Conservation (phyloP, 1,139 yeast genomes). For the Hyphopichia pseudoburtonii region DNA sequence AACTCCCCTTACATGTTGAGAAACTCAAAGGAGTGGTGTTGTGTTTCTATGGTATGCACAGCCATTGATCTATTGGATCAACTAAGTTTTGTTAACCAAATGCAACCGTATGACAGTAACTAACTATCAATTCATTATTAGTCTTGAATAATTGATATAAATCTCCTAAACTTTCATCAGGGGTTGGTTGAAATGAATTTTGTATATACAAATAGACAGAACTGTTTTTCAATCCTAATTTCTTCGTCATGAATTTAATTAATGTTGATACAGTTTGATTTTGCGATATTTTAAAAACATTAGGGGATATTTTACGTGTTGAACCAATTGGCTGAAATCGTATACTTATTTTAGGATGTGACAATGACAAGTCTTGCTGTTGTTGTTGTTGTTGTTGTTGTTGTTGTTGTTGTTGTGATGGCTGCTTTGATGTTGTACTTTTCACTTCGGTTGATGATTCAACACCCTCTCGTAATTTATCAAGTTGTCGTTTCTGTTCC, state of each 20-base stretch:
- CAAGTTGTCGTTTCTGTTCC: conserved; percentile 13
- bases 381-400: background rate
- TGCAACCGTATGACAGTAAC: conserved; percentile 57
- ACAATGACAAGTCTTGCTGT: background rate
- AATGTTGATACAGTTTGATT: conserved; percentile 49
- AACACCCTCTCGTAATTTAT: conserved; percentile 4
- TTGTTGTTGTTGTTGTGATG: background rate
- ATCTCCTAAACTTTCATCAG: conserved; percentile 55
- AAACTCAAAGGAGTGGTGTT: too few relatives aligned
- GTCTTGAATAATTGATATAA: conserved; percentile 44
- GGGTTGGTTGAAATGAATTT: conserved; percentile 61
- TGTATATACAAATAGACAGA: conserved; percentile 46
- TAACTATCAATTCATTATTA: conserved; percentile 51
- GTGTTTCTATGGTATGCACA: too few relatives aligned
- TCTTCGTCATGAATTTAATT: conserved; percentile 43
- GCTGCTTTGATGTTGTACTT: too few relatives aligned
- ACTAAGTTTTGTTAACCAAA: conserved; percentile 59
- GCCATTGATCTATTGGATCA: too few relatives aligned
- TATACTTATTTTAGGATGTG: conserved; percentile 33
- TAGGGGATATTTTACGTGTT: conserved; percentile 48
- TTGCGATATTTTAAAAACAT: conserved; percentile 48
- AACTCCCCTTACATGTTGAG: too few relatives aligned
- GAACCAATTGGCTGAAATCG: conserved; percentile 64
- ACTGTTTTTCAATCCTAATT: conserved; percentile 28
- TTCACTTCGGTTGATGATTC: background rate